A percentile compares a stretch with the other conserved stretches of the same genome.
phyloP scores from a whole-genome alignment of 2,329 filamentous ascomycete species.

The Verticillium longisporum region DNA sequence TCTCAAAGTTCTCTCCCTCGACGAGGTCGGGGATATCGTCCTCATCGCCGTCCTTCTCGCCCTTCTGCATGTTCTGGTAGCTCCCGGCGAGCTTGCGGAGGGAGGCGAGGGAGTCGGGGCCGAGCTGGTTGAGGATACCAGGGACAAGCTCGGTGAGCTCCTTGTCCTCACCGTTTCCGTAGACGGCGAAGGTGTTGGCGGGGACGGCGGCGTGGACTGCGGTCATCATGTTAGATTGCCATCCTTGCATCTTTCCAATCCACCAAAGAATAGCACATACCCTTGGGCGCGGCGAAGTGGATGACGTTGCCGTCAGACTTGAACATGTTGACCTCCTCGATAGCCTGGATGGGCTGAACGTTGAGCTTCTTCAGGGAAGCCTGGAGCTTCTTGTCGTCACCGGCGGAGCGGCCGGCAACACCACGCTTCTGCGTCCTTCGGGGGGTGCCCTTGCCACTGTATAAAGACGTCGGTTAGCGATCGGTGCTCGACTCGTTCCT shows the following conservation, averaged over 20 bases:
- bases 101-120: constrained; percentile 93
- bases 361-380: constrained; percentile 97
- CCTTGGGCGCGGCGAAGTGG: constrained; percentile 96
- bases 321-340: constrained; percentile 99
- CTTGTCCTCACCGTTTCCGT: constrained; percentile 98
- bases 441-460: constrained; percentile 92
- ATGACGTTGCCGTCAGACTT: constrained; percentile 99
- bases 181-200: constrained; percentile 99
- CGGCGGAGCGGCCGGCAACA: constrained; percentile 81
- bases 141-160: constrained; percentile 99
- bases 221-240: not conserved
- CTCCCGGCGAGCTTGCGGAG: constrained; percentile 98
- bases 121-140: constrained; percentile 98
- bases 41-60: constrained; percentile 70
- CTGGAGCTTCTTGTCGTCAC: constrained; percentile 99
- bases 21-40: constrained; percentile 97
- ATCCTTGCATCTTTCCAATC: not conserved
- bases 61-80: constrained; percentile 99
- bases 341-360: constrained; percentile 97
- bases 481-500: constrained; percentile 5
- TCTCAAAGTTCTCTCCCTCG: constrained; percentile 96
- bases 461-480: constrained; percentile 18
- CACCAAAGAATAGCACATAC: constrained; percentile 46
- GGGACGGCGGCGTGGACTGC: constrained; percentile 94
- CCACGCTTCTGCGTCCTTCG: constrained; percentile 94